A percentile compares a stretch with the other conserved stretches of the same genome.
These are phyloP conservation scores for Candida ficus DNA, from an alignment of 805 yeast genomes.

Conservation along the genomic window DNA sequence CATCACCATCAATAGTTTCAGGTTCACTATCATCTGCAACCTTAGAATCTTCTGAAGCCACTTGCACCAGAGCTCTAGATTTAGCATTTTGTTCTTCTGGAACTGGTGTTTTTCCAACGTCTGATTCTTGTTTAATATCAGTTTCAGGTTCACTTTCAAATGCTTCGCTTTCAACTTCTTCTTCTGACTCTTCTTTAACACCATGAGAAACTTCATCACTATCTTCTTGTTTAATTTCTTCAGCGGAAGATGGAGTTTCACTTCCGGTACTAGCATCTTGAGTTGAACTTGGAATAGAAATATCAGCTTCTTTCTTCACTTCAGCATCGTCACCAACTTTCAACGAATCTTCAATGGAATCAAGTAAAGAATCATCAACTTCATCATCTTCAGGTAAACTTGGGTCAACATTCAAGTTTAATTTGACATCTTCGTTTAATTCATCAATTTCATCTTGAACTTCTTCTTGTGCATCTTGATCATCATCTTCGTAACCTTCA, in stretches of 20 bases:
- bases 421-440: not conserved
- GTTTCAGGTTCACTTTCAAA: constrained; percentile 1
- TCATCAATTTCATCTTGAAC: not conserved
- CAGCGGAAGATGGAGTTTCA: not conserved
- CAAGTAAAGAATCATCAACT: not conserved
- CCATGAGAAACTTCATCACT: not conserved
- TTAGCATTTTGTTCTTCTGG: not conserved
- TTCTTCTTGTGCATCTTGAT: not conserved
- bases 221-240: not conserved
- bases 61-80: not conserved
- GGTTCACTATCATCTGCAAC: not conserved
- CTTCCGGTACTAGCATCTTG: not conserved
- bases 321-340: too few species aligned
- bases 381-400: not conserved
- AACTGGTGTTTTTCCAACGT: not conserved
- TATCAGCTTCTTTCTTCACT: too few species aligned
- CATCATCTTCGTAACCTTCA: not conserved
- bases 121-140: constrained; percentile 3
- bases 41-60: not conserved
- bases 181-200: too few species aligned
- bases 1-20: not conserved
- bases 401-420: not conserved
- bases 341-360: too few species aligned
- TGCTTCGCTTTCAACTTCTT: constrained; percentile 2
- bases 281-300: too few species aligned